Base-by-base conservation (phyloP, 1,284 basidiomycete genomes). In the Earliella scabrosa region DNA sequence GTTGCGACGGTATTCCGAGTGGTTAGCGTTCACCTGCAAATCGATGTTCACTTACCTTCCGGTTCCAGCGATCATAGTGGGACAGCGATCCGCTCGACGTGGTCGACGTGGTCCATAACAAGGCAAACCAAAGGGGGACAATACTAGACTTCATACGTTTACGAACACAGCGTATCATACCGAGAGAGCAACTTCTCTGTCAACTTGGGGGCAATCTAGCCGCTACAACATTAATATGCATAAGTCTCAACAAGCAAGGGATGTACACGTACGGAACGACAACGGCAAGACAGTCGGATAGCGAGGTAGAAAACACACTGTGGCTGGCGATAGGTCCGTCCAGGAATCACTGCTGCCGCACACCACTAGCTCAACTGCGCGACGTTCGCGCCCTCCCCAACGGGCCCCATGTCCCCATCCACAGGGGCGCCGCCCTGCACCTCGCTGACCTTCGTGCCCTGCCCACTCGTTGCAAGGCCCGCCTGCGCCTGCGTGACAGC, bases 391-490 rank as follows among this genome's bases (percentile, higher is more conserved):
- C 66, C 67, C 23, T 51, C 60, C 16, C 59, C 59, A 14, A 71
- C 55, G 27, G 74, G 74, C 3, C 74, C 75, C 54, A 53, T 53
- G 16, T 71, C 73, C 9, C 71, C 71, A 23, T 73, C 74, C 50
- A 66, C 41, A 6, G 68, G 40, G 3, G 65, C 56, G 2, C 61
- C 68, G 9, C 61, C 65, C 39, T 72, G 75, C 10, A 88, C 85
- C 64, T 85, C 83, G 45, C 63, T 79, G 16, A 80, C 75, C 7
- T 80, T 66, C 24, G 82, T 76, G 4, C 85, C 86, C 67, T 88
- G 86, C 2, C 82, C 78, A 1, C 77, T 82, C 34, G 79, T 79
- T 4, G 78, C 80, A 54, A 86, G 61, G 31, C 68, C 72, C 4
- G 71, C 66, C 51, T 77, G 72, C 26, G 73, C 73, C 43, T 77